A percentile compares a stretch with the other conserved stretches of the same genome.
phyloP scores from a whole-genome alignment of 2,329 filamentous ascomycete species.

The Thyridium curvatum region DNA sequence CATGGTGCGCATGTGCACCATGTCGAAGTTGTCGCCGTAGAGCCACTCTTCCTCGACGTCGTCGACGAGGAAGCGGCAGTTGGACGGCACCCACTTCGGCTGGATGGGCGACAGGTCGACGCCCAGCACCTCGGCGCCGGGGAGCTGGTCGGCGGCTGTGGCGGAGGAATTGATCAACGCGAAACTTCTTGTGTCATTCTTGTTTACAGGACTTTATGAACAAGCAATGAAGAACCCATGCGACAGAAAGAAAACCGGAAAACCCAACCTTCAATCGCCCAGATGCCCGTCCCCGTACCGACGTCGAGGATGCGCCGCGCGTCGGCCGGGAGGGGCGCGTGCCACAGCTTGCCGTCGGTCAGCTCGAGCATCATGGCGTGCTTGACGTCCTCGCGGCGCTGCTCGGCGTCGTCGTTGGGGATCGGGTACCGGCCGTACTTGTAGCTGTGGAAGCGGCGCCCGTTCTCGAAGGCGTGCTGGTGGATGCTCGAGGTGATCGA shows the following conservation, averaged over 20 bases:
- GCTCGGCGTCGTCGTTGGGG: conserved; percentile 39
- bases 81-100: conserved; percentile 42
- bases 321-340: conserved; percentile 13
- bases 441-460: conserved; percentile 32
- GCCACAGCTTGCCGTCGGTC: conserved; percentile 32
- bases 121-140: conserved; percentile 6
- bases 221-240: too few species aligned
- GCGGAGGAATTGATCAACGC: too few species aligned
- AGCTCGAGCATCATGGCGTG: conserved; percentile 39
- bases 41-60: conserved; percentile 39
- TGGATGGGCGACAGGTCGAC: conserved; percentile 35
- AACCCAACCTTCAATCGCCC: conserved; percentile 22
- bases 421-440: conserved; percentile 36
- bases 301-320: conserved; percentile 12
- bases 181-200: too few species aligned
- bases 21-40: conserved; percentile 5
- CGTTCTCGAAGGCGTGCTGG: conserved; percentile 12
- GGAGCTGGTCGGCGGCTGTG: conserved; percentile 29
- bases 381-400: conserved; percentile 37
- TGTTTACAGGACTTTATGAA: too few species aligned
- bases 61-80: conserved; percentile 44
- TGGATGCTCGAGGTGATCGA: conserved; percentile 8
- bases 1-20: conserved; percentile 7
- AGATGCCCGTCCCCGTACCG: conserved; percentile 13
- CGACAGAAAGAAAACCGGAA: too few species aligned